Evolutionary conservation across 495 filamentous ascomycete genomes (phyloP).

Genomic region (Hypomontagnella submonticulosa): DNA sequence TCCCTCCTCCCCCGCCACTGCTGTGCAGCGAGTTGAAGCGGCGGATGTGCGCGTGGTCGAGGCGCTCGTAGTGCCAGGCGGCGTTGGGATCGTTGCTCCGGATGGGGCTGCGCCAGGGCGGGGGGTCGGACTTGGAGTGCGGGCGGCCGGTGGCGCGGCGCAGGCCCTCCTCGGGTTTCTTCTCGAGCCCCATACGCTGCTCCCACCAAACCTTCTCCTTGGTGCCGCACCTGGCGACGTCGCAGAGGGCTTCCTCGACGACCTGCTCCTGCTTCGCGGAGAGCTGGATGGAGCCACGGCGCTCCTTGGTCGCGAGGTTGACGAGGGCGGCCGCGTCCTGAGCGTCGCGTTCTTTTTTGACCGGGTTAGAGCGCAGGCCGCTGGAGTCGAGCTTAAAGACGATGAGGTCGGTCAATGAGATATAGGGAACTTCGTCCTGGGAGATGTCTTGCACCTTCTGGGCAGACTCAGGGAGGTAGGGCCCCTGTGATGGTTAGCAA

Average conservation of each 20-base stretch:
- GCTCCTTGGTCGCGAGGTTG: slow-evolving; percentile 11
- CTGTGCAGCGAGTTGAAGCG: slow-evolving; percentile 31
- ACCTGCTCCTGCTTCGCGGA: slow-evolving; percentile 39
- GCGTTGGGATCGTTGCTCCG: slow-evolving; percentile 17
- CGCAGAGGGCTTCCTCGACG: slow-evolving; percentile 42
- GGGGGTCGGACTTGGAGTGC: slow-evolving; percentile 40
- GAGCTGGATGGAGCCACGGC: slow-evolving; percentile 18
- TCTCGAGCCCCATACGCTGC: slow-evolving; percentile 24
- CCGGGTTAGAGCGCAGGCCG: slow-evolving; percentile 33
- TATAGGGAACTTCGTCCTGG: slow-evolving; percentile 36
- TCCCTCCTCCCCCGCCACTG: slow-evolving; percentile 1
- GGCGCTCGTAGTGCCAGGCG: slow-evolving; percentile 36
- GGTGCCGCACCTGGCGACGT: slow-evolving; percentile 34
- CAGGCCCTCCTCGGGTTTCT: not conserved
- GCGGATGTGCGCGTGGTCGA: slow-evolving; percentile 24
- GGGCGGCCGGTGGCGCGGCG: slow-evolving; percentile 11
- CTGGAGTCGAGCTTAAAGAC: slow-evolving; percentile 43
- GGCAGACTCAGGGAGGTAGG: slow-evolving; percentile 39
- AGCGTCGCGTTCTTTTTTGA: slow-evolving; percentile 34
- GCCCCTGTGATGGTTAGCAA: slow-evolving; percentile 26
- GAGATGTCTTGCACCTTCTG: slow-evolving; percentile 33
- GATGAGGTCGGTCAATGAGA: slow-evolving; percentile 43
- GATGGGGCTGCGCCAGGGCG: slow-evolving; percentile 11
- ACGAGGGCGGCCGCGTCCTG: slow-evolving; percentile 39
- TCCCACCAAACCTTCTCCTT: slow-evolving; percentile 45